These are phyloP conservation scores for Tripterygium wilfordii DNA, from an alignment of 177 flowering plant species.

Conservation along the genomic window DNA sequence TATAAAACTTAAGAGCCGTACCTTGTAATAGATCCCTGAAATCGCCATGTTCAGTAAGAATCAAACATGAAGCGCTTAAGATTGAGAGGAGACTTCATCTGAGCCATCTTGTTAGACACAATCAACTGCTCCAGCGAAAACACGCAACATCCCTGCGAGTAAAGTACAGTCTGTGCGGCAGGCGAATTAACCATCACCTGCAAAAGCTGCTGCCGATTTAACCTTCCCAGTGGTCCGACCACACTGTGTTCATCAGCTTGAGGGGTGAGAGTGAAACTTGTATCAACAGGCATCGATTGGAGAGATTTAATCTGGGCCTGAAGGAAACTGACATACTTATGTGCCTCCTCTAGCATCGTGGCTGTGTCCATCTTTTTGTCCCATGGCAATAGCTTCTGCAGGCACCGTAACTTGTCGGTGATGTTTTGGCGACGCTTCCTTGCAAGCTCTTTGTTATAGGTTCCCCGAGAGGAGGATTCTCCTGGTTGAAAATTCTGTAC, in stretches of 20 bases:
- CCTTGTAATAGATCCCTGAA: too few relatives aligned
- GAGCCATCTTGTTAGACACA: constrained; percentile 16
- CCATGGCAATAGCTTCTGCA: constrained; percentile 64
- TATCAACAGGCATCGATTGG: constrained; percentile 47
- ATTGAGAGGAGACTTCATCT: constrained; percentile 7
- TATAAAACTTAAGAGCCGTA: too few relatives aligned
- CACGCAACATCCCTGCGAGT: constrained; percentile 41
- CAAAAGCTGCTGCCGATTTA: constrained; percentile 57
- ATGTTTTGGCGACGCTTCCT: constrained; percentile 32
- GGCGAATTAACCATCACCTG: constrained; percentile 60
- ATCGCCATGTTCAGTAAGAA: not conserved
- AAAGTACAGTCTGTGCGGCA: constrained; percentile 46
- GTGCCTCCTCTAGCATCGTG: constrained; percentile 58
- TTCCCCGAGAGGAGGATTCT: not conserved
- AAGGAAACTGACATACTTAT: constrained; percentile 65
- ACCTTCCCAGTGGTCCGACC: constrained; percentile 26
- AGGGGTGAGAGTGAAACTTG: not conserved
- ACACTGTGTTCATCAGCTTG: not conserved
- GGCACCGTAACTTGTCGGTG: constrained; percentile 36
- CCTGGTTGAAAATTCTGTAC: constrained; percentile 1
- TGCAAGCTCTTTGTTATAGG: constrained; percentile 12
- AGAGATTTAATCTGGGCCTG: constrained; percentile 56
- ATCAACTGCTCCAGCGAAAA: constrained; percentile 52
- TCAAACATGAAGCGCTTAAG: constrained; percentile 11
- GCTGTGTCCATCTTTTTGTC: constrained; percentile 57